Evolutionary conservation across 2,329 filamentous ascomycete genomes (phyloP), one percentile per base, ranked within the genome.

Genomic region (Colletotrichum theobromicola): DNA sequence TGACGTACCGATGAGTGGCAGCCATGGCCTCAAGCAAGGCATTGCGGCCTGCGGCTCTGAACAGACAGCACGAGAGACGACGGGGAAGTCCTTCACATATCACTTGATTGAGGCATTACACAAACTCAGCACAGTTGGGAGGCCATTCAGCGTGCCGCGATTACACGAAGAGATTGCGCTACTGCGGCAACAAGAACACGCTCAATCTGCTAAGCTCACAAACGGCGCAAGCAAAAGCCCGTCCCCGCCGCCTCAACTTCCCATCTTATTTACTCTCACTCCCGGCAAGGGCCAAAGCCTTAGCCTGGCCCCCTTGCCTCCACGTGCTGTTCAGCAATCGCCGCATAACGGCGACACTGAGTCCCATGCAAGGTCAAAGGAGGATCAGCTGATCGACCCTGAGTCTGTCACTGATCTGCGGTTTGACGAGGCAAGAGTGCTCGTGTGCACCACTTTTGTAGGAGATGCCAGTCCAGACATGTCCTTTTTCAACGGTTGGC

Each of bases 401-500:
- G 86, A 86, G 21, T 85, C 87, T 3, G 87, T 88, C 3, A 84
- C 87, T 7, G 89, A 91, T 76, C 83, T 93, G 24, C 88, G 88
- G 12, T 92, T 93, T 77, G 90, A 93, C 35, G 90, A 93, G 77
- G 85, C 88, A 10, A 87, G 91, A 76, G 89, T 92, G n/a, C 83
- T 93, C 13, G 91, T 93, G 2, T 93, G 91, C 80, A 93, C 91
- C 0, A 93, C 91, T 0, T 93, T 92, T 79, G 90, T 93, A 32
- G 91, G 91, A 32, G 91, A 93, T 77, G 90, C 91, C 4, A 93
- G 90, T 77, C 87, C 90, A 15, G 91, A 93, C 76, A 93, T 93
- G 90, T 88, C 90, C 4, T 92, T 88, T 72, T 93, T 93, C 80
- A 89, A 92, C 72, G 89, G 92, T 76, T 93, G 91, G 91, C 85